These are phyloP conservation scores for Penicillium aurantiogriseum DNA, from an alignment of 2,329 filamentous ascomycete species.

Conservation along the genomic window DNA sequence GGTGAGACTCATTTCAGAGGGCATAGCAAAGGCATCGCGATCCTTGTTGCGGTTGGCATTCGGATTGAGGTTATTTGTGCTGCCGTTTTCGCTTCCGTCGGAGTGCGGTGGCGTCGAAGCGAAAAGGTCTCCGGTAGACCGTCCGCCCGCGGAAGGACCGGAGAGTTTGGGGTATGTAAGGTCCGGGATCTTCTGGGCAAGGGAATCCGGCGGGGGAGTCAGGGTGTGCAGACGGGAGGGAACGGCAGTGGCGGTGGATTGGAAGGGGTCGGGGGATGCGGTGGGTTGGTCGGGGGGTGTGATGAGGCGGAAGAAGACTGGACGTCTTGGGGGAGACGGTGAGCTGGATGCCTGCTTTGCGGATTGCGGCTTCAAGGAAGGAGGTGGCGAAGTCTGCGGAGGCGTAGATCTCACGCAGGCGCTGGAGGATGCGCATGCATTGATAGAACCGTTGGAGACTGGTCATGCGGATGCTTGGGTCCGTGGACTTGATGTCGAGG, in stretches of 20 bases:
- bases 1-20: slow-evolving; percentile 39
- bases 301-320: slow-evolving; percentile 22
- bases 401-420: slow-evolving; percentile 82
- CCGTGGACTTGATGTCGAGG: slow-evolving; percentile 83
- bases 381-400: slow-evolving; percentile 95
- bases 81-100: slow-evolving; percentile 45
- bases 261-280: slow-evolving; percentile 18
- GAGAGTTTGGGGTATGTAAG: slow-evolving; percentile 34
- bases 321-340: slow-evolving; percentile 46
- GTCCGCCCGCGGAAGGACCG: slow-evolving; percentile 20
- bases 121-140: slow-evolving; percentile 31
- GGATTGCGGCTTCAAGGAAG: slow-evolving; percentile 87
- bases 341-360: slow-evolving; percentile 78
- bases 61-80: slow-evolving; percentile 39
- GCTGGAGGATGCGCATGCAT: slow-evolving; percentile 89
- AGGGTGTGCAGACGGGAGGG: slow-evolving; percentile 32
- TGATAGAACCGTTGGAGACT: slow-evolving; percentile 81
- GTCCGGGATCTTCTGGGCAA: slow-evolving; percentile 41
- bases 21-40: slow-evolving; percentile 30
- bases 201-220: slow-evolving; percentile 43
- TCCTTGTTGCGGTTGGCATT: slow-evolving; percentile 20
- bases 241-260: slow-evolving; percentile 2
- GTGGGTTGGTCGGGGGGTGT: slow-evolving; percentile 11
- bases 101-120: slow-evolving; percentile 45
- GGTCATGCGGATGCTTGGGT: slow-evolving; percentile 66